Evolutionary conservation across 371 early-diverging fungal species (phyloP).

Genomic region (Nematocida displodere): DNA sequence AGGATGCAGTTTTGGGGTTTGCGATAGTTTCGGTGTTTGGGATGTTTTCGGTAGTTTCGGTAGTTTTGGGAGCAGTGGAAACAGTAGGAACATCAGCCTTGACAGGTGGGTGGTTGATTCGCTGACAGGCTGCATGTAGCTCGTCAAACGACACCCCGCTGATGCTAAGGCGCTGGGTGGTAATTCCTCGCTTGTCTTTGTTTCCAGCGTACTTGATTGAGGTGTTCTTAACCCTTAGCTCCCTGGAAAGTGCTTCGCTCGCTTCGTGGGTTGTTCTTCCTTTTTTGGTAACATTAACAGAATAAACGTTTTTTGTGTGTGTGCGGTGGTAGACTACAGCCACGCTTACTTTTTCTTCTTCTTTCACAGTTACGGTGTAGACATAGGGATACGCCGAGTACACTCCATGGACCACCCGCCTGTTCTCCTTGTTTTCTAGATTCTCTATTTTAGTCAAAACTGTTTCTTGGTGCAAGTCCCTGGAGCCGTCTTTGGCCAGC

Average conservation of each 20-base stretch:
- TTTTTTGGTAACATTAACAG: slow-evolving; percentile 54
- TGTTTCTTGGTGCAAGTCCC: neutral
- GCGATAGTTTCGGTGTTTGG: neutral
- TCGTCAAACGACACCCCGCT: slow-evolving; percentile 40
- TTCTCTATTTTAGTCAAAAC: neutral
- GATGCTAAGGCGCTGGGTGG: slow-evolving; percentile 77
- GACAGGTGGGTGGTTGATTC: neutral
- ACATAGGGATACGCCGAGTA: slow-evolving; percentile 54
- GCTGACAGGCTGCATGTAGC: slow-evolving; percentile 43
- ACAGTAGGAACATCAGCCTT: neutral
- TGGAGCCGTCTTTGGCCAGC: neutral
- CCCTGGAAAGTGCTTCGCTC: slow-evolving; percentile 36
- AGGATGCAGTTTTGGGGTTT: neutral
- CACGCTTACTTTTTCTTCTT: slow-evolving; percentile 12
- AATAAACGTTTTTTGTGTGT: slow-evolving; percentile 44
- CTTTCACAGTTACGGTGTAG: slow-evolving; percentile 51
- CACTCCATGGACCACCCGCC: slow-evolving; percentile 52
- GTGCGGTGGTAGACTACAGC: slow-evolving; percentile 21
- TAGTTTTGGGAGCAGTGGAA: neutral
- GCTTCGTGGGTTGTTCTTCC: slow-evolving; percentile 57
- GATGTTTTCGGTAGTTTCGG: neutral
- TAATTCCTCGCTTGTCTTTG: slow-evolving; percentile 91
- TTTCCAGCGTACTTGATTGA: slow-evolving; percentile 82
- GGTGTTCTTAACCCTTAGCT: slow-evolving; percentile 54
- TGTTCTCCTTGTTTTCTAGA: slow-evolving; percentile 47